phyloP scores from a whole-genome alignment of 2,329 filamentous ascomycete genomes.

The Colletotrichum tamarilloi region DNA sequence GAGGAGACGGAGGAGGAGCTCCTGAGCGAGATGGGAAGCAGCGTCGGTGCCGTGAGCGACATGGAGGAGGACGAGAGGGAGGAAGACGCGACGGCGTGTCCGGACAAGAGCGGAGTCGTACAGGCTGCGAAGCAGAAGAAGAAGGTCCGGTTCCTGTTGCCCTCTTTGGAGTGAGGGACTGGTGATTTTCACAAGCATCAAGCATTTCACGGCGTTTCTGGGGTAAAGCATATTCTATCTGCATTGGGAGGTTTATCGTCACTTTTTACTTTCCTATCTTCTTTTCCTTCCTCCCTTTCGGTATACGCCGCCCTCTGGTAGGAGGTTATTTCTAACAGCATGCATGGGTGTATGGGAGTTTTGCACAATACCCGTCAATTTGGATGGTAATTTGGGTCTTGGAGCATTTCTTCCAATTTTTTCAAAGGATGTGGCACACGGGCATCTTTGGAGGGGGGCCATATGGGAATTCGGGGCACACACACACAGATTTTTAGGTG shows the following conservation, averaged over 20 bases:
- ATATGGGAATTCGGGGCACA: background rate
- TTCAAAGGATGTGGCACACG: no score
- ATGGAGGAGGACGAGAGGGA: constrained; percentile 36
- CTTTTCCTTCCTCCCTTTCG: constrained; percentile 2
- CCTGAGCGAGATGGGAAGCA: constrained; percentile 54
- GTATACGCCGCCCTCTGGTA: constrained; percentile 19
- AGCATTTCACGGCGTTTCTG: constrained; percentile 25
- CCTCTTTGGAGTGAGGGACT: constrained; percentile 48
- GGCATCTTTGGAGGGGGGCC: no score
- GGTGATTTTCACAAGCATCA: background rate
- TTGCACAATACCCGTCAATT: constrained; percentile 21
- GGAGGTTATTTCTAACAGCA: constrained; percentile 1
- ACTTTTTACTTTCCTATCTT: no score
- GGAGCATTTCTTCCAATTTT: background rate
- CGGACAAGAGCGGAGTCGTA: constrained; percentile 43
- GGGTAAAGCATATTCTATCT: constrained; percentile 3
- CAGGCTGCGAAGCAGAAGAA: constrained; percentile 63
- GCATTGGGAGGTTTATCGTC: constrained; percentile 40
- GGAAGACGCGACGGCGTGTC: constrained; percentile 36
- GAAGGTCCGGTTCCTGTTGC: constrained; percentile 67
- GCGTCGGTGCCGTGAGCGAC: constrained; percentile 43
- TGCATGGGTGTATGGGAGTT: constrained; percentile 21
- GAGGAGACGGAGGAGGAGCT: constrained; percentile 68
- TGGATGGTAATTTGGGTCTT: constrained; percentile 13
- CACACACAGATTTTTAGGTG: constrained; percentile 3